Evolutionary conservation across 2,329 filamentous ascomycete genomes (phyloP).

Genomic region (Tolypocladium tropicale): DNA sequence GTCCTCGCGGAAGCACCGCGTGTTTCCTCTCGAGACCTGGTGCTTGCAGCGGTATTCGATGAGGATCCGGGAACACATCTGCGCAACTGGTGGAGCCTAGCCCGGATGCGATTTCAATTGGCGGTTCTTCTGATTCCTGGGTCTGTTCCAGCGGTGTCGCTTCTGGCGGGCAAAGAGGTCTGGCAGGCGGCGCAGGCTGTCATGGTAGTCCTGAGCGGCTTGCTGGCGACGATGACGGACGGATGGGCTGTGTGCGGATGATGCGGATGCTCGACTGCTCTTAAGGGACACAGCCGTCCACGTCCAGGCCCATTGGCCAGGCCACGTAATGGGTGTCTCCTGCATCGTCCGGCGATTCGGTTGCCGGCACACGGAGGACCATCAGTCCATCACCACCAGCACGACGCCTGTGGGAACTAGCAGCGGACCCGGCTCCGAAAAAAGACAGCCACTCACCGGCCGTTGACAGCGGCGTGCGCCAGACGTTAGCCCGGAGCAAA

Average conservation of each 20-base stretch:
- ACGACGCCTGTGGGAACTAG: neutral
- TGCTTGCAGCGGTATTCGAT: slow-evolving; percentile 27
- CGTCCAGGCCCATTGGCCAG: slow-evolving; percentile 4
- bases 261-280: neutral
- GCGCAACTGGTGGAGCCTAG: neutral
- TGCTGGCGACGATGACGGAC: neutral
- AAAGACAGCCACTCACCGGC: neutral
- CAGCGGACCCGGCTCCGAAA: neutral
- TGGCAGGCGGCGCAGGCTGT: neutral
- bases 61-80: slow-evolving; percentile 23
- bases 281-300: neutral
- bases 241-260: neutral
- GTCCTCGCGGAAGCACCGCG: slow-evolving; percentile 21
- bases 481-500: neutral
- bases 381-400: neutral
- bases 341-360: neutral
- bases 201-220: neutral
- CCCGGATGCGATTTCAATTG: neutral
- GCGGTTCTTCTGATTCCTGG: neutral
- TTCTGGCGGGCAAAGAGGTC: neutral
- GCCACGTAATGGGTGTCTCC: slow-evolving; percentile 6
- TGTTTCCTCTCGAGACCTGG: slow-evolving; percentile 22
- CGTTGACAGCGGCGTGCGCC: neutral
- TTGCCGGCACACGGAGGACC: neutral
- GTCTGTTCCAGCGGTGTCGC: neutral